A percentile compares a stretch with the other conserved stretches of the same genome.
phyloP scores from a whole-genome alignment of 805 yeast genomes.

The Cyberlindnera sargentensis region DNA sequence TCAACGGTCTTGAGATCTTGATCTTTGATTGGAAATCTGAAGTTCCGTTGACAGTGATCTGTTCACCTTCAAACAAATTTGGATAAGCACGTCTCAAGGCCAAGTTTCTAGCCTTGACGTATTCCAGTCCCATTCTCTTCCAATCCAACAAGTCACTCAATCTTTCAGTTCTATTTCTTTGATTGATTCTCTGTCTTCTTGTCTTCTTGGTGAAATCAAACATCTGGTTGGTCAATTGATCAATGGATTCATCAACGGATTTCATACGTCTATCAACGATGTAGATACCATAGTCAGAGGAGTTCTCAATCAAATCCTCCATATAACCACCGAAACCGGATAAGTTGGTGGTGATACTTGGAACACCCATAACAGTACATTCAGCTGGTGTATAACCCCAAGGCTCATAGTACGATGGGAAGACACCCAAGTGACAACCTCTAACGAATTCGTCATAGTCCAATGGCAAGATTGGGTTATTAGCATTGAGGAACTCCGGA shows the following conservation, averaged over 20 bases:
- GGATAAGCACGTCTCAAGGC: constrained; percentile 94
- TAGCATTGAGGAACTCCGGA: constrained; percentile 92
- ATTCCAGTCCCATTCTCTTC: constrained; percentile 97
- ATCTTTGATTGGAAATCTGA: constrained; percentile 36
- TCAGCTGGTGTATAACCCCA: constrained; percentile 99
- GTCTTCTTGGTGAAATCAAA: constrained; percentile 81
- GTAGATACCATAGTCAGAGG: constrained; percentile 94
- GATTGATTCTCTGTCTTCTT: constrained; percentile 95
- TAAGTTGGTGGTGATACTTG: constrained; percentile 90
- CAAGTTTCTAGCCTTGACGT: constrained; percentile 87
- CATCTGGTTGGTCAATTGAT: constrained; percentile 86
- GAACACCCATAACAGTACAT: constrained; percentile 99
- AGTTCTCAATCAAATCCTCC: constrained; percentile 94
- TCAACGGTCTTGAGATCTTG: constrained; percentile 83
- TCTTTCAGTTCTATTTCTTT: constrained; percentile 94
- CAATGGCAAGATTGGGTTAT: constrained; percentile 85
- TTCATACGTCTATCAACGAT: constrained; percentile 92
- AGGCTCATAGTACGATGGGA: constrained; percentile 98
- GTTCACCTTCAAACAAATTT: constrained; percentile 48
- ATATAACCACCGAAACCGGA: constrained; percentile 98
- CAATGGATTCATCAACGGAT: constrained; percentile 87
- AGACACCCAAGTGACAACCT: constrained; percentile 96
- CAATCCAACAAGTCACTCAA: constrained; percentile 89
- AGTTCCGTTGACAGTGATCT: constrained; percentile 8
- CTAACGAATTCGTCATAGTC: constrained; percentile 97